Base-by-base conservation (phyloP, 352 stramenopile genomes). In the Globisporangium emineosum region DNA sequence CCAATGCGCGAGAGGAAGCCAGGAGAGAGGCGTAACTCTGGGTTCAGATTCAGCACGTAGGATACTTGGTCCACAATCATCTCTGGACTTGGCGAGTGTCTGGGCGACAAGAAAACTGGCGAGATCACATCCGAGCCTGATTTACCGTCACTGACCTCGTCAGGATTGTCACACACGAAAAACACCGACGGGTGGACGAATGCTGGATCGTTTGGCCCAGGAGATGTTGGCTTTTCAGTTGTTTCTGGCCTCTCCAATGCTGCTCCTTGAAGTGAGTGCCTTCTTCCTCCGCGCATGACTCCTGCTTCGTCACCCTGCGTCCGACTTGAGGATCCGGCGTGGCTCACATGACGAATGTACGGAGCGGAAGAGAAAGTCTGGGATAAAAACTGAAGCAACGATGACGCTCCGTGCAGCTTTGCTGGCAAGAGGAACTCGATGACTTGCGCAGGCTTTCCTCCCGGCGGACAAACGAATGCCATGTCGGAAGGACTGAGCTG, bases 41-140 rank as follows among this genome's bases (percentile, higher is more conserved):
- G 83, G 33, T 94, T 96, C 49, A 96, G 56, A 60, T 96, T 96
- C 52, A 96, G 60, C 27, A 92, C 81, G 40, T 93, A 96, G 2
- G 78, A 79, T 19, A 73, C 70, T 1, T 88, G 70, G 15, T 75
- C 79, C n/a, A 71, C 47, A n/a, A 57, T 47, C 3, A 21, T 33
- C 12, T 32, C 29, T 37, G 49, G 7, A 19, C 30, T 57, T 21
- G 12, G 19, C 21, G 25, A 49, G 21, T 49, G 42, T 10, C 19
- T 43, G 10, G 70, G 51, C 3, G 51, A 66, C 30, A 67, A 57
- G 27, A 77, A 64, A 7, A 70, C 45, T 27, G 68, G 68, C 47
- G 57, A 71, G 6, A 69, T 45, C 5, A 62, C 30, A 10, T 64
- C 60, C 9, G 62, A 30, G 8, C 35, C 7, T 3, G 19, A 33